These are phyloP conservation scores for Ambrosiella cleistominuta DNA, from an alignment of 2,329 filamentous ascomycete genomes.

Conservation along the genomic window DNA sequence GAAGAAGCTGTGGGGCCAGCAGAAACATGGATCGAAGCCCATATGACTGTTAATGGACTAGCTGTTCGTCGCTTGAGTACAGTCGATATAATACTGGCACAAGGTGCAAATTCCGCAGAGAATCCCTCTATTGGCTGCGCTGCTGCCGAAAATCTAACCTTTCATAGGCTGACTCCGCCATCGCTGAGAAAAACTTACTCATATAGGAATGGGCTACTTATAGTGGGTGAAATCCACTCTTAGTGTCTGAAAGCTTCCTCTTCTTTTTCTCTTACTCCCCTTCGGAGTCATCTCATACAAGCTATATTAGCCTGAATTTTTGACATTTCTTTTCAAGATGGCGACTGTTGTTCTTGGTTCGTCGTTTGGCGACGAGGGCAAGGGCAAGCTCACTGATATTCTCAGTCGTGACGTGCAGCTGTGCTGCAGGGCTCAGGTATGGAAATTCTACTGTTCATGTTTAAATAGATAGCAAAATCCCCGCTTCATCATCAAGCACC, in stretches of 20 bases:
- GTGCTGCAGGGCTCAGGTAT: conserved; percentile 13
- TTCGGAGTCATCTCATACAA: conserved; percentile 12
- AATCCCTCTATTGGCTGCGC: background rate
- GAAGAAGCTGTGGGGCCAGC: background rate
- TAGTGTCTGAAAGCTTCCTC: background rate
- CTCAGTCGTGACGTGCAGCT: conserved; percentile 13
- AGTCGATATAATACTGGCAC: too few relatives aligned
- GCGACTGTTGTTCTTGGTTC: conserved; percentile 14
- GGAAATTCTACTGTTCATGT: background rate
- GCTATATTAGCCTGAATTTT: conserved; percentile 12
- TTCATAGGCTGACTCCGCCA: background rate
- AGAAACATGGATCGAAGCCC: background rate
- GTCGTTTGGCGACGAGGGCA: conserved; percentile 13
- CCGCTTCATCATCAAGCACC: too few relatives aligned
- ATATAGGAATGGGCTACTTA: conserved; percentile 4
- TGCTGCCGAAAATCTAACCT: too few relatives aligned
- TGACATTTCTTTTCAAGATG: conserved; percentile 12
- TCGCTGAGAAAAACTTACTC: background rate
- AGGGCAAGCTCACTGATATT: conserved; percentile 13
- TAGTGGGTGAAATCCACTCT: conserved; percentile 6
- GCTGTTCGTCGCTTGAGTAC: too few relatives aligned
- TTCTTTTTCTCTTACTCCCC: conserved; percentile 13
- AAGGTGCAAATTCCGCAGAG: background rate
- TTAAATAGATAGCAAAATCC: too few relatives aligned
- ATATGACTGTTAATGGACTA: too few relatives aligned